phyloP scores from a whole-genome alignment of 2,329 filamentous ascomycete genomes.

The Kalaharituber pfeilii region DNA sequence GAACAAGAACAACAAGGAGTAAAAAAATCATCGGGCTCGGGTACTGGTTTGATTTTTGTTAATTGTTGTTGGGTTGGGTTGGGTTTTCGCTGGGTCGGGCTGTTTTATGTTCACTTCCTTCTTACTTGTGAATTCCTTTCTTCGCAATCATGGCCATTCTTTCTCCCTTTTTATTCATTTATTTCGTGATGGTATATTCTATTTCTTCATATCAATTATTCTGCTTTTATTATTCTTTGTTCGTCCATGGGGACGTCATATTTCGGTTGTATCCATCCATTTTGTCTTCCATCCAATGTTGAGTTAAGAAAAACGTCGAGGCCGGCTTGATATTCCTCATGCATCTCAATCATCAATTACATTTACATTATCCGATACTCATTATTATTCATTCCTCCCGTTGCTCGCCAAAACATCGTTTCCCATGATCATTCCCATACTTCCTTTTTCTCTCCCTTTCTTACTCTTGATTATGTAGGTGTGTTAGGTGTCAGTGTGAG shows the following conservation, averaged over 20 bases:
- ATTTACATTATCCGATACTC: no score
- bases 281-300: neutral
- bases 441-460: no score
- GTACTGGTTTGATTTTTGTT: conserved; percentile 2
- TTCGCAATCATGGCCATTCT: no score
- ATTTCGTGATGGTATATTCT: neutral
- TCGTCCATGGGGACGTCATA: no score
- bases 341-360: no score
- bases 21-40: neutral
- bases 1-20: neutral
- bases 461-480: conserved; percentile 2
- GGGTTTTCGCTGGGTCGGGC: no score
- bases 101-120: neutral
- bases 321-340: no score
- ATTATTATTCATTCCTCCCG: no score
- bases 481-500: no score
- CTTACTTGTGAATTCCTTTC: neutral
- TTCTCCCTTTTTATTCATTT: neutral
- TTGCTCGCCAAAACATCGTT: no score
- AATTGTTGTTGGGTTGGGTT: conserved; percentile 8
- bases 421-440: no score
- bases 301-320: no score
- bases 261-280: neutral
- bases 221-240: neutral
- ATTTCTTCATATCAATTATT: neutral